phyloP scores from a whole-genome alignment of 129 eudicot species.

The carrot (Daucus carota) region DNA sequence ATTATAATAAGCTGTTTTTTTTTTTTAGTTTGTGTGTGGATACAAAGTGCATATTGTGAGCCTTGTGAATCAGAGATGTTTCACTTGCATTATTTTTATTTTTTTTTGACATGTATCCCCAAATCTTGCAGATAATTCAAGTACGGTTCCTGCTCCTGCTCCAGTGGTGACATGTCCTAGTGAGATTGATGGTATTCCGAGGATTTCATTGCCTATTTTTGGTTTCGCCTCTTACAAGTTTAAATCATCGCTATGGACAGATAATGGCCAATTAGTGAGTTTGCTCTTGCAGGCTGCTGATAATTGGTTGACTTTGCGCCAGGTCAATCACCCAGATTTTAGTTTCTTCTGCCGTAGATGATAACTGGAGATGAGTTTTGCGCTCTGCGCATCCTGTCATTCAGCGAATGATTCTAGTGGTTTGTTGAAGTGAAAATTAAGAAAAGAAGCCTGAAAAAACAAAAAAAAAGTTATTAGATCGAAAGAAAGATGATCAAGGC shows the following conservation, averaged over 20 bases:
- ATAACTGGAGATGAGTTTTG: slow-evolving; percentile 6
- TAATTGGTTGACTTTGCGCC: slow-evolving; percentile 44
- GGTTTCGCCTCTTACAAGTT: slow-evolving; percentile 91
- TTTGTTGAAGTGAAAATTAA: background rate
- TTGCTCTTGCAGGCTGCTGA: slow-evolving; percentile 71
- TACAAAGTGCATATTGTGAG: background rate
- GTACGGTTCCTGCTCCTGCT: slow-evolving; percentile 34
- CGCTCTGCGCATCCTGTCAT: background rate
- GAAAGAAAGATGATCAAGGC: background rate
- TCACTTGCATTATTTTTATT: background rate
- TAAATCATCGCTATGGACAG: slow-evolving; percentile 67
- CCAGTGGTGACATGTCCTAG: slow-evolving; percentile 37
- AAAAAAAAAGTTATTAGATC: background rate
- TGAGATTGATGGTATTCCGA: slow-evolving; percentile 51
- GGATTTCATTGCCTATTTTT: slow-evolving; percentile 67
- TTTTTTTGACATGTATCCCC: too few relatives aligned
- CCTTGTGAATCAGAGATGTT: background rate
- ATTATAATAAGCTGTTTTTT: too few relatives aligned
- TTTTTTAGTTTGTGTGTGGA: background rate
- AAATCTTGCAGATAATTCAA: slow-evolving; percentile 38
- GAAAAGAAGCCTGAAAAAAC: background rate
- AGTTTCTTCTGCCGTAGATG: slow-evolving; percentile 75
- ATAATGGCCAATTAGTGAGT: slow-evolving; percentile 35
- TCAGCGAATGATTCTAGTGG: background rate
- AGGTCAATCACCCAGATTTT: slow-evolving; percentile 93